These are phyloP conservation scores for Teunomyces stri DNA, from an alignment of 805 yeast genomes.

Conservation along the genomic window DNA sequence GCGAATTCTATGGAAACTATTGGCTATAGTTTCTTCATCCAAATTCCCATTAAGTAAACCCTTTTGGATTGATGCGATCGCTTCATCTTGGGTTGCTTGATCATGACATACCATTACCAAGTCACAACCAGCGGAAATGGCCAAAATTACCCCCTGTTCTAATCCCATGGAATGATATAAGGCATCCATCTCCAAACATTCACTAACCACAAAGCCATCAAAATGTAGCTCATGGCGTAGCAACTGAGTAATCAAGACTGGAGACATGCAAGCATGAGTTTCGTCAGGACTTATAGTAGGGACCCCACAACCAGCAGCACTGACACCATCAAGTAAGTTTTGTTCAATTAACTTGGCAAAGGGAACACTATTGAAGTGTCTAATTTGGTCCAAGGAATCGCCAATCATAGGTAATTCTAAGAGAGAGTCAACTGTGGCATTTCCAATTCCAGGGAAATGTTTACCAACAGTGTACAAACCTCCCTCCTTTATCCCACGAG, in stretches of 20 bases:
- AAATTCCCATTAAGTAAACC: constrained; percentile 40
- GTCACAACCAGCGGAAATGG: constrained; percentile 65
- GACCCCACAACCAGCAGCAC: constrained; percentile 64
- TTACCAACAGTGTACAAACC: constrained; percentile 57
- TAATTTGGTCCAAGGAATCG: constrained; percentile 52
- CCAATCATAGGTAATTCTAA: constrained; percentile 58
- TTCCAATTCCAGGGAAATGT: constrained; percentile 68
- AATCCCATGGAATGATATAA: constrained; percentile 61
- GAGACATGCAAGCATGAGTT: constrained; percentile 61
- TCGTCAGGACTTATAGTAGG: constrained; percentile 61
- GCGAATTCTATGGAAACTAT: constrained; percentile 43
- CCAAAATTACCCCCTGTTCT: constrained; percentile 63
- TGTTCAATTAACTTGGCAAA: constrained; percentile 47
- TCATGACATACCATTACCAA: constrained; percentile 62
- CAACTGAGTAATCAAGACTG: constrained; percentile 48
- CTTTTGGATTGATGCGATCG: constrained; percentile 41
- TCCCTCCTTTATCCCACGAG: constrained; percentile 52
- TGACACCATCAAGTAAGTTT: constrained; percentile 49
- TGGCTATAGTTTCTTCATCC: constrained; percentile 41
- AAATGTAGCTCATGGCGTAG: constrained; percentile 51
- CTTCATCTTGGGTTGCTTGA: constrained; percentile 52
- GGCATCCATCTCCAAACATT: constrained; percentile 63
- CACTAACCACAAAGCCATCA: constrained; percentile 57
- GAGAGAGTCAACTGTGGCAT: constrained; percentile 55
- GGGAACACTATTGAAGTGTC: constrained; percentile 49